A percentile compares a stretch with the other conserved stretches of the same genome.
Conservation (phyloP, 495 filamentous ascomycete genomes). For the Platismatia glauca region DNA sequence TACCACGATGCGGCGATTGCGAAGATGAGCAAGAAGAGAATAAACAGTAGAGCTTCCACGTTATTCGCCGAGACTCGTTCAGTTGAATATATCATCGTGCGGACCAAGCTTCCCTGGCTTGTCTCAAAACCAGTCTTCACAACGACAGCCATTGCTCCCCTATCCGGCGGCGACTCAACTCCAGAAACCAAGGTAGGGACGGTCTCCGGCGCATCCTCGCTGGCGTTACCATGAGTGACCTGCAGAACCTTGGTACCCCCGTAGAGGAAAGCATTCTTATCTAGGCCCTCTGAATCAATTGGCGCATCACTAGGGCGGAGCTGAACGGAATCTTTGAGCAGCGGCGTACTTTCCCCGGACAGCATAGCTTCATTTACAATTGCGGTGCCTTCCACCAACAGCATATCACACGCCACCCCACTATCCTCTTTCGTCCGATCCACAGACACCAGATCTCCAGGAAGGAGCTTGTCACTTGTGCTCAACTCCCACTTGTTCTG, state of each 20-base stretch:
- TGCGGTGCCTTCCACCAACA: slow-evolving; percentile 85
- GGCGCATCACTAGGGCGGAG: slow-evolving; percentile 75
- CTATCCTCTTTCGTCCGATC: slow-evolving; percentile 93
- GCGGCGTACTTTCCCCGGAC: slow-evolving; percentile 92
- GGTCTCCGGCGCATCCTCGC: slow-evolving; percentile 57
- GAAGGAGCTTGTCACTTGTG: slow-evolving; percentile 86
- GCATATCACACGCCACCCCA: slow-evolving; percentile 94
- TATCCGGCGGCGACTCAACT: slow-evolving; percentile 71
- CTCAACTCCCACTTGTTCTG: slow-evolving; percentile 79
- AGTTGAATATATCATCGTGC: slow-evolving; percentile 99
- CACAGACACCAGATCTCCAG: slow-evolving; percentile 93
- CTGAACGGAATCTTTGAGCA: slow-evolving; percentile 93
- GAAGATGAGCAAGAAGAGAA: slow-evolving; percentile 92
- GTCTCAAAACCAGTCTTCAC: slow-evolving; percentile 98
- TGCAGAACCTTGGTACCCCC: slow-evolving; percentile 97
- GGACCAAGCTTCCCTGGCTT: slow-evolving; percentile 91
- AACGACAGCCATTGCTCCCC: slow-evolving; percentile 87
- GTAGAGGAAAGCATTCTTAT: slow-evolving; percentile 94
- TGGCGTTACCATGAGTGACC: slow-evolving; percentile 69
- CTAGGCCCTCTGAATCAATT: slow-evolving; percentile 82
- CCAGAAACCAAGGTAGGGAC: slow-evolving; percentile 55
- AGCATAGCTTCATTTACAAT: slow-evolving; percentile 99
- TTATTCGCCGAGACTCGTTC: slow-evolving; percentile 98
- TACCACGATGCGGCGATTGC: slow-evolving; percentile 99
- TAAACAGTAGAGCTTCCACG: slow-evolving; percentile 86